These are phyloP conservation scores for Nicotiana otophora DNA, from an alignment of 257 asterid species.

Conservation along the genomic window DNA sequence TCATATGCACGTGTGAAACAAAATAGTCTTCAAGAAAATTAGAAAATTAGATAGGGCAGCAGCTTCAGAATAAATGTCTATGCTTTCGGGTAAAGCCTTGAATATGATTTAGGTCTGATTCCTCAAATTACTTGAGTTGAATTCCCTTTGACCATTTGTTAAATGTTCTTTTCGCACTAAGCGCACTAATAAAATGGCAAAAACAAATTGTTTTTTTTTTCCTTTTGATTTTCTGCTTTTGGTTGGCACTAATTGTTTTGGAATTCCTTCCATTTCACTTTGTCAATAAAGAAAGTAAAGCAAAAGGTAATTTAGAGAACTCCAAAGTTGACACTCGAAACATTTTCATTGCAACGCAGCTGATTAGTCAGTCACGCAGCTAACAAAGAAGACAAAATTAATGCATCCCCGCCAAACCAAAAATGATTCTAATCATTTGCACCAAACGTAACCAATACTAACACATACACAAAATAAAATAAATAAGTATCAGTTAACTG, in stretches of 20 bases:
- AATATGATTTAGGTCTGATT: not conserved
- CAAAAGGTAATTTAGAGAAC: not conserved
- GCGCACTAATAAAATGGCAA: not conserved
- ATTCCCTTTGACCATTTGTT: not conserved
- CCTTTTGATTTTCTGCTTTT: not conserved
- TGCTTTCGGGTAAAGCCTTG: not conserved
- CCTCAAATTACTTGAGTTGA: not conserved
- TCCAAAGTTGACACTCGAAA: not conserved
- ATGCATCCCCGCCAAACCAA: constrained; percentile 1
- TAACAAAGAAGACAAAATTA: not conserved
- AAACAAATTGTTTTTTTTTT: not conserved
- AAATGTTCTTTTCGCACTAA: not conserved
- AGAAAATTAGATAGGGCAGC: not conserved
- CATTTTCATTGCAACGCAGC: not conserved
- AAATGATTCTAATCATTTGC: not conserved
- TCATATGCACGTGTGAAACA: not conserved
- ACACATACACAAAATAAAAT: not conserved
- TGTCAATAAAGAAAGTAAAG: not conserved
- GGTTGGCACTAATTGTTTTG: not conserved
- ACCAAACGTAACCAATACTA: not conserved
- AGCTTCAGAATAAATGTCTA: not conserved
- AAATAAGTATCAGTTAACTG: too few relatives aligned
- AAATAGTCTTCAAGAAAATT: not conserved
- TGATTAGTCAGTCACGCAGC: not conserved
- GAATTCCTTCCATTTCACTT: not conserved